A percentile compares a stretch with the other conserved stretches of the same genome.
phyloP scores from a whole-genome alignment of 2,329 filamentous ascomycete species.

The Ascochyta clinopodiicola region DNA sequence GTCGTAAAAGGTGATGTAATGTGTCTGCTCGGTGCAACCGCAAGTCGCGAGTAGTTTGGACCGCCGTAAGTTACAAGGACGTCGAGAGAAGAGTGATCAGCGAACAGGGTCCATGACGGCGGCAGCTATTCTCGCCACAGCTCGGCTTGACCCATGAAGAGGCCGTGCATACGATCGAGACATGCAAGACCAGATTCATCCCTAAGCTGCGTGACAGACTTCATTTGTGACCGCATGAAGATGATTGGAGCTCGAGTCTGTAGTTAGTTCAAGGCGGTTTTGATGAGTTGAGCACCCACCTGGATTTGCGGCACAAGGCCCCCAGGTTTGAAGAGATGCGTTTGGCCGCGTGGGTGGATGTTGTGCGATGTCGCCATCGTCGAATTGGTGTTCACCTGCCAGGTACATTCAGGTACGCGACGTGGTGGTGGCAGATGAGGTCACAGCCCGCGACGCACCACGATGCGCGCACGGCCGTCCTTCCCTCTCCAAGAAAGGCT shows the following conservation, averaged over 20 bases:
- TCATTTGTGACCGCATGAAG: background rate
- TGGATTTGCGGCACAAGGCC: conserved; percentile 8
- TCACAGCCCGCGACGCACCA: conserved; percentile 10
- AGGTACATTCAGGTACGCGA: conserved; percentile 33
- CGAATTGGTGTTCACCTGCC: conserved; percentile 10
- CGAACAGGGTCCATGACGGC: conserved; percentile 16
- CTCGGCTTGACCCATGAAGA: conserved; percentile 25
- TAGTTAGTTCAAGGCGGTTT: background rate
- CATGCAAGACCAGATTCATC: conserved; percentile 22
- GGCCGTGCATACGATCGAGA: conserved; percentile 22
- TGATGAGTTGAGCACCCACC: background rate
- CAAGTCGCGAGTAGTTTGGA: background rate
- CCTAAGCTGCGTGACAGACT: conserved; percentile 12
- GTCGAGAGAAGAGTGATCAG: conserved; percentile 11
- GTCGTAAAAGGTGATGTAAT: background rate
- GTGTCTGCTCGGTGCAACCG: background rate
- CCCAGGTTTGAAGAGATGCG: background rate
- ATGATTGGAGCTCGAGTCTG: background rate
- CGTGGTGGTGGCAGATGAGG: conserved; percentile 17
- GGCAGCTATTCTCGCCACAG: conserved; percentile 26
- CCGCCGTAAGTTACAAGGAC: background rate
- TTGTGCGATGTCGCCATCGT: conserved; percentile 17
- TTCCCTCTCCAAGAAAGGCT: conserved; percentile 11
- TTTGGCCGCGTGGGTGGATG: background rate
- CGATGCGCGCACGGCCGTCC: conserved; percentile 23